Base-by-base conservation (phyloP, 1,284 basidiomycete species). In the Golubevia sp. region DNA sequence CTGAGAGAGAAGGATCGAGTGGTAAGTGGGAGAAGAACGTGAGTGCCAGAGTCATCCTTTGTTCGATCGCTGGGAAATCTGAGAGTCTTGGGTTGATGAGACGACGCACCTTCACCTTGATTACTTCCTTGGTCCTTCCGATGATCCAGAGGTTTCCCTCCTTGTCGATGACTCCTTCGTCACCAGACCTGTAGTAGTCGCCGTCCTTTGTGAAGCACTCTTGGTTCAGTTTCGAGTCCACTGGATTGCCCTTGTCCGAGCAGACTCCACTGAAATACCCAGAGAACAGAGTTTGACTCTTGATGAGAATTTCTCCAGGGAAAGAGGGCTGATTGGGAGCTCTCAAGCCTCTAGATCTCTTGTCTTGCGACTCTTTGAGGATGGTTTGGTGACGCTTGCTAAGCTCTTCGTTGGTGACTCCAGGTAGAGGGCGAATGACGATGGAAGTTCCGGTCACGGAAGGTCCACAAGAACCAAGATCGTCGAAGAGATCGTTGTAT, bases 131-230 rank as follows among this genome's bases (percentile, higher is more conserved):
- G 6, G 66, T 73, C 0, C 74, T 55, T 21, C 74, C 74, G 3
- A 68, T 73, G 61, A 77, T 75, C 74, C 74, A 77, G 18, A 77
- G 57, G 11, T 64, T 64, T 20, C 74, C 74, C 5, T 71, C 58
- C 53, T 44, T 59, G 49, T 75, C 74, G 3, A 77, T 48, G 24
- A 67, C 65, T 15, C 74, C 74, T 49, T 77, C 73, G 56, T 77
- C 74, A 18, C 74, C 74, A 0, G 70, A 67, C 0, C 66, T 51
- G 52, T 73, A 75, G 69, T 64, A 73, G n/a, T n/a, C n/a, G 15
- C 74, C 74, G 26, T 77, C 72, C 1, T 66, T 58, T 38, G 70
- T 76, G 49, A 76, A 72, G 0, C 67, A 67, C 2, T 53, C 56
- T 13, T 50, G 30, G 1, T 68, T 74, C 49, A 68, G 34, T 21